Conservation (phyloP, 192 early-diverging fungal species). For the Pilobolus umbonatus region DNA sequence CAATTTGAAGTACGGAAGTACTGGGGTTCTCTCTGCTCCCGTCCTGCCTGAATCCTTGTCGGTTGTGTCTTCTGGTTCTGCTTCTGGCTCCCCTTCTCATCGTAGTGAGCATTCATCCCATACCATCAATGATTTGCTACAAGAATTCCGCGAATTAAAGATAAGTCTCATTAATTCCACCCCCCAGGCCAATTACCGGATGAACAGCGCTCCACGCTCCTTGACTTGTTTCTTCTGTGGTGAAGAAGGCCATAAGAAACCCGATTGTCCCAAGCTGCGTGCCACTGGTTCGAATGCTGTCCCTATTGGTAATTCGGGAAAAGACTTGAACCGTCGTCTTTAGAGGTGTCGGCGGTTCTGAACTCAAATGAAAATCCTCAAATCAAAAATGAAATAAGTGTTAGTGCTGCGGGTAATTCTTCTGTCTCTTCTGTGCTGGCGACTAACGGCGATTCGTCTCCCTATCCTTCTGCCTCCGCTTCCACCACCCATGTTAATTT, state of each 20-base stretch:
- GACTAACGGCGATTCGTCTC: too few relatives aligned
- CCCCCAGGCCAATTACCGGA: background rate
- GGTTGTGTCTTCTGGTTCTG: too few relatives aligned
- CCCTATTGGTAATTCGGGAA: background rate
- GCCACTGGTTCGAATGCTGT: background rate
- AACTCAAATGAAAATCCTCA: too few relatives aligned
- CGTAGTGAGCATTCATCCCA: background rate
- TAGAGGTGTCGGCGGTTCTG: too few relatives aligned
- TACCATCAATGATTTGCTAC: background rate
- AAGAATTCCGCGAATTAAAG: background rate
- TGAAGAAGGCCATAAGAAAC: conserved; percentile 1
- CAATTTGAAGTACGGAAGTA: background rate
- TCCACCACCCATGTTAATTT: too few relatives aligned
- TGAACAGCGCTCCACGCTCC: background rate
- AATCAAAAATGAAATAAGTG: too few relatives aligned
- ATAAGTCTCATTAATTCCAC: background rate
- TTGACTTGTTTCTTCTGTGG: conserved; percentile 2
- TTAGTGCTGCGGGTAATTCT: too few relatives aligned
- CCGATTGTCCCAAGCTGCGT: background rate
- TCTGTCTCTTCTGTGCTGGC: too few relatives aligned
- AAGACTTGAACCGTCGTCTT: too few relatives aligned
- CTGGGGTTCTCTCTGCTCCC: background rate
- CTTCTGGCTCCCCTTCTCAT: background rate
- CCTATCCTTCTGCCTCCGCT: too few relatives aligned
- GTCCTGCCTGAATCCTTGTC: too few relatives aligned